Percentiles rank a stretch among this genome's conserved stretches.
phyloP scores from a whole-genome alignment of 169 alveolate genomes.

The Plasmodium blacklocki region DNA sequence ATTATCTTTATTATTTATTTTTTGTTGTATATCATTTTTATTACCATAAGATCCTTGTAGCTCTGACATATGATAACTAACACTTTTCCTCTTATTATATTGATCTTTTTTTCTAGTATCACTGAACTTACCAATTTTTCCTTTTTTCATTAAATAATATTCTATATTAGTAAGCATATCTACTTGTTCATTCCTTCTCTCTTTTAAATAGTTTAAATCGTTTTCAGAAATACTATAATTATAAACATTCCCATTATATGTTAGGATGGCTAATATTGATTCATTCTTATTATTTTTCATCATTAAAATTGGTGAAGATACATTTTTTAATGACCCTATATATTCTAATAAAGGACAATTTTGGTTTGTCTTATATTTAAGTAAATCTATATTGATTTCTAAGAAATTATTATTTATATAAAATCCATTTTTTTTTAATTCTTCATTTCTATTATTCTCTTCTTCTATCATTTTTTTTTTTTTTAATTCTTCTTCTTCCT shows the following conservation, averaged over 20 bases:
- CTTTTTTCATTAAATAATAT: conserved; percentile 23
- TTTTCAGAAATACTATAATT: conserved; percentile 47
- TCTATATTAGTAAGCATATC: conserved; percentile 63
- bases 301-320: conserved; percentile 44
- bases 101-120: too few species aligned
- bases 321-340: conserved; percentile 46
- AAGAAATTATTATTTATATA: conserved; percentile 20
- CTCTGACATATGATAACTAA: too few species aligned
- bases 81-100: too few species aligned
- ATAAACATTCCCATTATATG: conserved; percentile 50
- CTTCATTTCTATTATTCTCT: conserved; percentile 53
- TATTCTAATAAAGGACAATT: conserved; percentile 44
- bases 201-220: conserved; percentile 25
- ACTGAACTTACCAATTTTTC: too few species aligned
- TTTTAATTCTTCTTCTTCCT: conserved; percentile 36
- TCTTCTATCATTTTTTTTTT: conserved; percentile 44
- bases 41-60: not conserved
- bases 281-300: conserved; percentile 45
- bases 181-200: conserved; percentile 48
- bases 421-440: conserved; percentile 51
- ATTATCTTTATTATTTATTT: not conserved
- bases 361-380: conserved; percentile 42
- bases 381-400: conserved; percentile 65
- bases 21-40: conserved; percentile 11
- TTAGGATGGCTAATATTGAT: conserved; percentile 34